Evolutionary conservation across 768 basidiomycete genomes (phyloP), one percentile per base, ranked within the genome.

Genomic region (Serendipita sp.): DNA sequence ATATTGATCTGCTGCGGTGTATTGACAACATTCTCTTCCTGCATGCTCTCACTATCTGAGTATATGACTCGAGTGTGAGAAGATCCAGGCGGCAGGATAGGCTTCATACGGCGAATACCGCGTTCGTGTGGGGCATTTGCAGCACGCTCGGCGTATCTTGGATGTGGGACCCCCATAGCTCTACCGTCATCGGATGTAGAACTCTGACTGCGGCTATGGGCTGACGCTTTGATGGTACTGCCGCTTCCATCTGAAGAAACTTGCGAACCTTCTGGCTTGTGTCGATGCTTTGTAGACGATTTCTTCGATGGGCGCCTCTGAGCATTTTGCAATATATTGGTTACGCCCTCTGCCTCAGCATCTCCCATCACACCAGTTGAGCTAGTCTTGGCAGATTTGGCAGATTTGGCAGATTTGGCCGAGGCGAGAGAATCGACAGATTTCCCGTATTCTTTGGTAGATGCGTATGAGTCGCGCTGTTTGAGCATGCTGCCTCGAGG

Each of bases 1-100:
- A 32, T 10, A 32, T 28, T 60, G 34, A 11, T n/a, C 35, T 32
- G 16, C n/a, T 60, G 56, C 10, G n/a, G 30, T 11, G 30, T 10
- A 60, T 32, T 23, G 35, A 7, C 48, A 5, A 60, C 10, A 36
- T 23, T 11, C 28, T 36, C 36, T 60, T 60, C 56, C 2, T 32
- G 18, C 4, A 10, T n/a, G 36, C 56, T 60, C 16, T 60, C 56
- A 36, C 56, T 60, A 60, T 60, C 56, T 60, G 56, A 60, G 56
- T 34, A 38, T 10, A 32, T n/a, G 35, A 60, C 32, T 36, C 34
- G 56, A 8, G 56, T 60, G 35, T 60, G 56, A 30, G 56, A 32
- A n/a, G 30, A 30, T 8, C 56, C 56, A 10, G 56, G 28, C 16
- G 18, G 56, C 16, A 60, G 30, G 10, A n/a, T 35, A 16, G 18